Percentiles rank a stretch among this genome's conserved stretches.
Conservation (phyloP, 148 eudicot species). For the Hydrangea macrophylla region DNA sequence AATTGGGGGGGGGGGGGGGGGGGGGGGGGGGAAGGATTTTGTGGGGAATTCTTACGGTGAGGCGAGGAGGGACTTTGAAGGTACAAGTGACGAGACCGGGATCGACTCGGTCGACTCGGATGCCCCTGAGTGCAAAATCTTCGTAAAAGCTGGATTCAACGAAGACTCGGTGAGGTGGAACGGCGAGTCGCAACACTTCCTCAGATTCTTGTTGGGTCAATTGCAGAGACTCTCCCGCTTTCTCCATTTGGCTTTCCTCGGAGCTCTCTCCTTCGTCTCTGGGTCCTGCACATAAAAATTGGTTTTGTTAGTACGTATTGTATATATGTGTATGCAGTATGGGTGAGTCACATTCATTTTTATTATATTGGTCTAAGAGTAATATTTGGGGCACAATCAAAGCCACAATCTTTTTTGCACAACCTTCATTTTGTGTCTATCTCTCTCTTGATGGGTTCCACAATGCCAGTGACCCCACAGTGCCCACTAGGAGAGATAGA, state of each 20-base stretch:
- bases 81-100: slow-evolving; percentile 51
- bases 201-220: slow-evolving; percentile 33
- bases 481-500: no score
- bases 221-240: slow-evolving; percentile 28
- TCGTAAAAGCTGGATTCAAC: slow-evolving; percentile 55
- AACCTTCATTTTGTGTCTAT: no score
- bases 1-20: background rate
- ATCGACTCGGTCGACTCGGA: slow-evolving; percentile 65
- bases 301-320: no score
- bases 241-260: slow-evolving; percentile 42
- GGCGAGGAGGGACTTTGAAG: slow-evolving; percentile 69
- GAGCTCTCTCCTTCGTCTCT: no score
- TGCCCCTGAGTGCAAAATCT: slow-evolving; percentile 50
- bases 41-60: slow-evolving; percentile 36
- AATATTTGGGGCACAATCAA: no score
- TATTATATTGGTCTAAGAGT: no score
- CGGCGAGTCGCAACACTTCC: slow-evolving; percentile 33
- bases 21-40: background rate
- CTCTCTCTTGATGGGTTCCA: no score
- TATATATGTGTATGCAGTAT: no score
- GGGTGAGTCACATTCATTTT: no score
- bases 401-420: no score
- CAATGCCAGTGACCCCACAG: no score
- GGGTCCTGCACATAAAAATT: no score
- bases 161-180: slow-evolving; percentile 44